Conservation (phyloP, 2,329 filamentous ascomycete genomes). For the Talaromyces sp. region DNA sequence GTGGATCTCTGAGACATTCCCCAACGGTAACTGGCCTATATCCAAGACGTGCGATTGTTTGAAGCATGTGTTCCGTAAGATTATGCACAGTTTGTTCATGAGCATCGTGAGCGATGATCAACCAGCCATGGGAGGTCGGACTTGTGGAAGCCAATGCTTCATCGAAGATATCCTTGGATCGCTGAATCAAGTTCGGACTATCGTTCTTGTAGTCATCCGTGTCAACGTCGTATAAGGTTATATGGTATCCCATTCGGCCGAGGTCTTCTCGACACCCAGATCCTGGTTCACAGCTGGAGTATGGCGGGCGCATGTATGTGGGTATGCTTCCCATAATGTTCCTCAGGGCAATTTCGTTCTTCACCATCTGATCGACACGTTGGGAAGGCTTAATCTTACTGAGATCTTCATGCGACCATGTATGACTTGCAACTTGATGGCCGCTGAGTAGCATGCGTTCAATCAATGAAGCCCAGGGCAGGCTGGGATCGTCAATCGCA, state of each 20-base stretch:
- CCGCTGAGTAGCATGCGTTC: slow-evolving; percentile 47
- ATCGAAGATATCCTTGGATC: slow-evolving; percentile 46
- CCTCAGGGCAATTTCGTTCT: slow-evolving; percentile 51
- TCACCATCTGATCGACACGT: slow-evolving; percentile 48
- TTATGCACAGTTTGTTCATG: slow-evolving; percentile 48
- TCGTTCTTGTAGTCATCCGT: slow-evolving; percentile 51
- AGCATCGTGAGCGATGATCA: slow-evolving; percentile 48
- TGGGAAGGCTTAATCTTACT: slow-evolving; percentile 40
- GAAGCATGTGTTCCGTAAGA: slow-evolving; percentile 45
- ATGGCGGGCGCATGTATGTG: slow-evolving; percentile 58
- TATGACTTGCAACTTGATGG: slow-evolving; percentile 57
- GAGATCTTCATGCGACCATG: slow-evolving; percentile 55
- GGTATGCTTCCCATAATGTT: slow-evolving; percentile 54
- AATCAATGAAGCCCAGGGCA: slow-evolving; percentile 44
- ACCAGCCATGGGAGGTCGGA: slow-evolving; percentile 36
- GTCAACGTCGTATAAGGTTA: slow-evolving; percentile 52
- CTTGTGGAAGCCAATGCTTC: slow-evolving; percentile 30
- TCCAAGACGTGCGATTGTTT: slow-evolving; percentile 30
- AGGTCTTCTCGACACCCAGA: slow-evolving; percentile 48
- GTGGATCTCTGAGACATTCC: slow-evolving; percentile 45
- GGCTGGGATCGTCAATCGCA: slow-evolving; percentile 44
- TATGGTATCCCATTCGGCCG: slow-evolving; percentile 52
- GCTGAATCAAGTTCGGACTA: slow-evolving; percentile 39
- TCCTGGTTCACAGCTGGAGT: slow-evolving; percentile 43
- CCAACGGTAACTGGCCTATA: slow-evolving; percentile 48